Percentiles rank a stretch among this genome's conserved stretches.
These are phyloP conservation scores for Pezicula carpinea DNA, from an alignment of 2,329 filamentous ascomycete species.

Conservation along the genomic window DNA sequence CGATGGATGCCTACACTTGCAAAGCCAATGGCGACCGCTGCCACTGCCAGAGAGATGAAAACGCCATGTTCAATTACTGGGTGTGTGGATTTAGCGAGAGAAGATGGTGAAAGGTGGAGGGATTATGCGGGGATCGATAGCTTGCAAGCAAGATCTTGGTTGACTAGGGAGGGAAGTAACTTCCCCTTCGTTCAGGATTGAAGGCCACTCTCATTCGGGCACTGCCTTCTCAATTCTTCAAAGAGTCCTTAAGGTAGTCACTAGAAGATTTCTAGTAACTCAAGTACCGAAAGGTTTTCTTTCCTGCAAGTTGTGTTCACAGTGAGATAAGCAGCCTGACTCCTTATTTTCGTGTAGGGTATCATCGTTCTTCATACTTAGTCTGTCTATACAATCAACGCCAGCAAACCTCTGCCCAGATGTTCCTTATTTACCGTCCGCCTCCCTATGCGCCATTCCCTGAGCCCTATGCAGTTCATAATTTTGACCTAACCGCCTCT, in stretches of 20 bases:
- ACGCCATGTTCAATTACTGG: too few species aligned
- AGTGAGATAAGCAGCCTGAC: too few species aligned
- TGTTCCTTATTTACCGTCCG: neutral
- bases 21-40: neutral
- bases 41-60: too few species aligned
- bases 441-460: neutral
- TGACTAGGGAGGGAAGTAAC: too few species aligned
- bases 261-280: too few species aligned
- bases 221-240: too few species aligned
- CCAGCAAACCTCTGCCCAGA: neutral
- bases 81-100: neutral
- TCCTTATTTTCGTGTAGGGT: neutral
- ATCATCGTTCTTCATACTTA: conserved; percentile 2
- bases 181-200: too few species aligned
- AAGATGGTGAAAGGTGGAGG: neutral
- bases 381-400: conserved; percentile 2
- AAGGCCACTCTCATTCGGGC: too few species aligned
- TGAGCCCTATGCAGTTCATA: conserved; percentile 33
- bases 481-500: conserved; percentile 83
- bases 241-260: too few species aligned
- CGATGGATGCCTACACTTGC: conserved; percentile 3
- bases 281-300: too few species aligned
- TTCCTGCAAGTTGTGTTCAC: too few species aligned
- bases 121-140: neutral
- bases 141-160: too few species aligned